phyloP scores from a whole-genome alignment of 202 grass and related monocot genomes.

The Panicum virgatum region DNA sequence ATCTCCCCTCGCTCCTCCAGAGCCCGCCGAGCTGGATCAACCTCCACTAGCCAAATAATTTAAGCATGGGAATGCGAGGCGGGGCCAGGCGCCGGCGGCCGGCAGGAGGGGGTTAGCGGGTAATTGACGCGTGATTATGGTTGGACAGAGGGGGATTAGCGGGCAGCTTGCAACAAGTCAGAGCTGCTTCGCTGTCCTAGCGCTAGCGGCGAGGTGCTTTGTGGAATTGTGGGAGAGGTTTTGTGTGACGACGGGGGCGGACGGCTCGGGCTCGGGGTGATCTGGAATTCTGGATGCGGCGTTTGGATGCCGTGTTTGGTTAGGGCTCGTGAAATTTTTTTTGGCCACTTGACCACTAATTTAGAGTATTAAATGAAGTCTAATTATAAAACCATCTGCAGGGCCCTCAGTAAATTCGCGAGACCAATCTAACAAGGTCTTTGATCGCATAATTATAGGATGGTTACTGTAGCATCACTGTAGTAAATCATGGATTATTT shows the following conservation, averaged over 20 bases:
- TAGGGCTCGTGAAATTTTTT: no score
- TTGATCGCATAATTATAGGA: no score
- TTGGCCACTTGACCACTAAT: no score
- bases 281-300: neutral
- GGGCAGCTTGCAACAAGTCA: neutral
- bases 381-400: no score
- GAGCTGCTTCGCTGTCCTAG: conserved; percentile 24
- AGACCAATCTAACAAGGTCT: no score
- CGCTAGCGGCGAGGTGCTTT: neutral
- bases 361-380: no score
- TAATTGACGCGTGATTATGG: conserved; percentile 19
- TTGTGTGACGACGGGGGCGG: conserved; percentile 8
- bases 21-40: conserved; percentile 28
- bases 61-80: neutral
- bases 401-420: no score
- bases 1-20: neutral
- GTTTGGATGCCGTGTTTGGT: no score
- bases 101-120: conserved; percentile 14
- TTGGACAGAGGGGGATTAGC: neutral
- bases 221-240: conserved; percentile 35
- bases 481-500: no score
- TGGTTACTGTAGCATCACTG: no score
- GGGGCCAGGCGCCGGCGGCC: neutral
- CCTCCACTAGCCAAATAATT: conserved; percentile 5
- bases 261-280: neutral